A percentile compares a stretch with the other conserved stretches of the same genome.
phyloP scores from a whole-genome alignment of 1,284 basidiomycete genomes.

The Melampsora americana region DNA sequence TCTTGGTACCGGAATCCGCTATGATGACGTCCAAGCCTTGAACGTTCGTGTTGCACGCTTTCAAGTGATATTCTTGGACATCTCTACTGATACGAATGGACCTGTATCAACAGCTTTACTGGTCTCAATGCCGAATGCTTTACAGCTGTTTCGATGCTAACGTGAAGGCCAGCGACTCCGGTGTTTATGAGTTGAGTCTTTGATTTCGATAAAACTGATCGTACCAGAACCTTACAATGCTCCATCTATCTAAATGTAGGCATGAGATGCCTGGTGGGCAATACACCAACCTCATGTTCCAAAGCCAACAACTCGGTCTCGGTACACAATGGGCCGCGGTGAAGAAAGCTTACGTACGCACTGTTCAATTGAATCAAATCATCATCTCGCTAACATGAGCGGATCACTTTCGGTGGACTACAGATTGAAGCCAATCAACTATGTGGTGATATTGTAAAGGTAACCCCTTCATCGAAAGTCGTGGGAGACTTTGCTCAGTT shows the following conservation, averaged over 20 bases:
- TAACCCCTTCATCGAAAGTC: conserved; percentile 98
- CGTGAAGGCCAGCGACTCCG: conserved; percentile 74
- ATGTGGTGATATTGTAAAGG: conserved; percentile 99
- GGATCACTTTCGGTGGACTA: conserved; percentile 49
- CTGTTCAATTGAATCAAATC: conserved; percentile 61
- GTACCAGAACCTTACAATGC: conserved; percentile 40
- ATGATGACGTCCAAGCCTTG: conserved; percentile 94
- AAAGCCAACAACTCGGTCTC: conserved; percentile 93
- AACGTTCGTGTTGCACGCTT: conserved; percentile 59
- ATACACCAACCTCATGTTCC: conserved; percentile 69
- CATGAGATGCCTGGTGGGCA: conserved; percentile 94
- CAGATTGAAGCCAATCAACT: conserved; percentile 56
- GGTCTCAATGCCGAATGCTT: conserved; percentile 92
- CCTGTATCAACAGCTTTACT: conserved; percentile 82
- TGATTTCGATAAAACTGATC: conserved; percentile 74
- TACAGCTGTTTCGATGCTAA: conserved; percentile 99
- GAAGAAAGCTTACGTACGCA: conserved; percentile 79
- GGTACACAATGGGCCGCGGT: conserved; percentile 96
- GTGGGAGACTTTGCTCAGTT: conserved; percentile 96
- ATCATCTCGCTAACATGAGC: not conserved
- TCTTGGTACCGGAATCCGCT: conserved; percentile 92
- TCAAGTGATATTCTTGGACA: not conserved
- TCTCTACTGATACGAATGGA: conserved; percentile 71
- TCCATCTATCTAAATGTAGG: conserved; percentile 79
- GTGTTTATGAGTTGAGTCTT: conserved; percentile 41